Conservation (phyloP, 2,329 filamentous ascomycete genomes). For the Zalaria sp. region DNA sequence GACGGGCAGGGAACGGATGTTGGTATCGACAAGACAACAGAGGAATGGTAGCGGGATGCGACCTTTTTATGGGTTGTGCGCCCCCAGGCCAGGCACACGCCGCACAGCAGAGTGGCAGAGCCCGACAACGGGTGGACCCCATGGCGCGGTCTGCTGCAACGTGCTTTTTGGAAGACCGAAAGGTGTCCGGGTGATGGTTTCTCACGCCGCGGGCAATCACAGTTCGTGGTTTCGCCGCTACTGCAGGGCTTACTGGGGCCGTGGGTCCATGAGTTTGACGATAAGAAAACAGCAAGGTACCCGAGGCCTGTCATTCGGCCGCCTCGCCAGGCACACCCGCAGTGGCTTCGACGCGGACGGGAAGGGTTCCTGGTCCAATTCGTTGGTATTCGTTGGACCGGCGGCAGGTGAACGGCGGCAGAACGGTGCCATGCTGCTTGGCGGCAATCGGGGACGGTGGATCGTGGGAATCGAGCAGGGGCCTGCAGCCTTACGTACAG, state of each 20-base stretch:
- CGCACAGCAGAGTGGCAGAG: slow-evolving; percentile 3
- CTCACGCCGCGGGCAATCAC: slow-evolving; percentile 3
- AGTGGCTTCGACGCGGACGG: background rate
- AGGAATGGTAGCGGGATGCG: slow-evolving; percentile 2
- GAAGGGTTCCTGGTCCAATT: background rate
- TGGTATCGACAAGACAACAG: background rate
- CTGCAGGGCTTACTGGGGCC: slow-evolving; percentile 1
- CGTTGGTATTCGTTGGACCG: slow-evolving; percentile 8
- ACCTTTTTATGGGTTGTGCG: slow-evolving; percentile 7
- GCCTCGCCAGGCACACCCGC: slow-evolving; percentile 6
- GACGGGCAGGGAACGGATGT: slow-evolving; percentile 8
- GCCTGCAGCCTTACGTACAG: too few species aligned
- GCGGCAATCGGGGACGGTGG: background rate
- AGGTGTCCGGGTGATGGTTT: slow-evolving; percentile 4
- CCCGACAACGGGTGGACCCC: slow-evolving; percentile 1
- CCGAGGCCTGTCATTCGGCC: slow-evolving; percentile 6
- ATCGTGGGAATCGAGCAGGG: too few species aligned
- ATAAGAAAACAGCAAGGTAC: slow-evolving; percentile 3
- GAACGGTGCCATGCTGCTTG: slow-evolving; percentile 5
- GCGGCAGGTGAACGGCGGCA: slow-evolving; percentile 9
- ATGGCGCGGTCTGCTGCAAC: background rate
- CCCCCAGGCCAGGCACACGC: slow-evolving; percentile 2
- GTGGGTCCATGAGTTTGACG: slow-evolving; percentile 4
- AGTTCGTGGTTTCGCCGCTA: background rate
- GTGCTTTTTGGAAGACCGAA: slow-evolving; percentile 6